Evolutionary conservation across 768 basidiomycete species (phyloP), one percentile per base, ranked within the genome.

Genomic region (Saitozyma sp.): DNA sequence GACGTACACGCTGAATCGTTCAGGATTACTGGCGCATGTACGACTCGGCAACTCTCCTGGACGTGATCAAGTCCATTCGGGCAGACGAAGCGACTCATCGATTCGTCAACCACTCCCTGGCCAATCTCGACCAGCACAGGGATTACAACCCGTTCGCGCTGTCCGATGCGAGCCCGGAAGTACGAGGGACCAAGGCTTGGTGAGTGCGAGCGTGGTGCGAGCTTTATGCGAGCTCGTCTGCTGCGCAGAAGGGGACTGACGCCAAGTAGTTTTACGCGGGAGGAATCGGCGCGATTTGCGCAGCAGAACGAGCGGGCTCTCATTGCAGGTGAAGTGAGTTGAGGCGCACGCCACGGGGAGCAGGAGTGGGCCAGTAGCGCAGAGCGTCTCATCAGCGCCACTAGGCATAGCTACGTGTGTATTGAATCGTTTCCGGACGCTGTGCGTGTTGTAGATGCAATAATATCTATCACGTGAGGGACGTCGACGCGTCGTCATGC

Each of bases 101-200:
- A 54, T 97, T 97, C 73, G 92, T 95, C 66, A 98, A 98, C 80
- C 95, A 98, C 81, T 91, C 89, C 61, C 83, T 98, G 42, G 95
- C 93, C 5, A 93, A 92, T 80, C 83, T 99, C 54, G 82, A 91
- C 66, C 82, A 83, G 39, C 76, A 84, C 41, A 85, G 85, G 42
- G 95, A 97, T 78, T 86, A 91, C 69, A 96, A 94, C 65, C 81
- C 81, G 1, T 80, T 81, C 64, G 79, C 92, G 14, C 80, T 96
- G 37, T 85, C 87, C 20, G 94, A 98, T 73, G 92, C 94, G 13
- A 85, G 89, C 65, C 94, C 95, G 86, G 83, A 85, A 68, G 81
- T 87, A 51, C 92, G 93, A 77, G 95, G 95, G 11, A 84, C 81
- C 55, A 86, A 85, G 54, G 81, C 88, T 50, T 89, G 86, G 88